Evolutionary conservation across 176 grass and related monocot species (phyloP).

Genomic region (Oryza australiensis): DNA sequence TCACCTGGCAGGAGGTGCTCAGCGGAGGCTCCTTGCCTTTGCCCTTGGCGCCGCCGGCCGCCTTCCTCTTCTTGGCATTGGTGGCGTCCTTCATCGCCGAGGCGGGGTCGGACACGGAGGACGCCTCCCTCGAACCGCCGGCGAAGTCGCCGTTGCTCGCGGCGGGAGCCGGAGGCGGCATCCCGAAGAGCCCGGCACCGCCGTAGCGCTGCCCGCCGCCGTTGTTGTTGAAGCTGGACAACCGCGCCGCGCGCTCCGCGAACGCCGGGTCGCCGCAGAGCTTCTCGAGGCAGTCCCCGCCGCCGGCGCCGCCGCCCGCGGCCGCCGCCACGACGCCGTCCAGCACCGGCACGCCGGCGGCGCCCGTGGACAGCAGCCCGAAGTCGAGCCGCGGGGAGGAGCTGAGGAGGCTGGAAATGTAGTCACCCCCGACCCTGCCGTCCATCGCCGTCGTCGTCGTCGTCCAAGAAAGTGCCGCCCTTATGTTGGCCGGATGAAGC

Average conservation of each 20-base stretch:
- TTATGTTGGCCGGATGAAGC: constrained; percentile 1
- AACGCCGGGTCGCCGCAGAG: constrained; percentile 62
- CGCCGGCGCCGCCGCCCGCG: background rate
- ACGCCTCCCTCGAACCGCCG: constrained; percentile 54
- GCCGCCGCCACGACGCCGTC: background rate
- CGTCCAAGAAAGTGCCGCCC: constrained; percentile 9
- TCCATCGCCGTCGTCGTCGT: constrained; percentile 35
- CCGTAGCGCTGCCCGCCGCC: constrained; percentile 41
- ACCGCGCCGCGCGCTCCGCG: constrained; percentile 61
- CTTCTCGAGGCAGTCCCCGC: constrained; percentile 52
- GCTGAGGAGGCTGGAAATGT: constrained; percentile 58
- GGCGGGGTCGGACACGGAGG: constrained; percentile 67
- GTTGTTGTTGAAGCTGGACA: constrained; percentile 56
- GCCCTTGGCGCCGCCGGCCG: constrained; percentile 45
- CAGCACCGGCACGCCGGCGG: constrained; percentile 4
- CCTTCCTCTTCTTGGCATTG: constrained; percentile 88
- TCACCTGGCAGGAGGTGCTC: constrained; percentile 44
- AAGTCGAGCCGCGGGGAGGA: constrained; percentile 48
- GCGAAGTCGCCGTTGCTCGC: constrained; percentile 41
- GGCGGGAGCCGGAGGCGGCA: constrained; percentile 36
- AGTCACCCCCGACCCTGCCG: constrained; percentile 32
- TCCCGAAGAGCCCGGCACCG: constrained; percentile 33
- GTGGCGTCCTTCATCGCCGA: constrained; percentile 40
- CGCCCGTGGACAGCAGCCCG: constrained; percentile 10
- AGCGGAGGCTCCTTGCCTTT: constrained; percentile 68